phyloP scores from a whole-genome alignment of 225 moss, liverwort and hornwort species.

The Marchantia paleacea region DNA sequence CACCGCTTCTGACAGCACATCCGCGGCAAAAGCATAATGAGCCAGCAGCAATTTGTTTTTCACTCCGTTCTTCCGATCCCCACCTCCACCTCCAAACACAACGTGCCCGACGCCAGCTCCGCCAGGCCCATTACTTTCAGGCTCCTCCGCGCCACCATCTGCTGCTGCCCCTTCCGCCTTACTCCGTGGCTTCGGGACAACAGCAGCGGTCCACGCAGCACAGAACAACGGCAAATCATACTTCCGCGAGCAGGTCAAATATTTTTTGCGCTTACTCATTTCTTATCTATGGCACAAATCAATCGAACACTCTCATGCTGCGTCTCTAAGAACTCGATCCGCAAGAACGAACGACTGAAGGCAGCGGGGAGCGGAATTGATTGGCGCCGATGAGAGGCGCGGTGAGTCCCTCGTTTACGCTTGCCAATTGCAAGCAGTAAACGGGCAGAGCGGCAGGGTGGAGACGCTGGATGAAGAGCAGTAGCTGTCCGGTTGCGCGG shows the following conservation, averaged over 20 bases:
- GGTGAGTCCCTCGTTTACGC: too few species aligned
- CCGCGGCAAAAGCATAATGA: conserved; percentile 49
- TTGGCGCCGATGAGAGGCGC: too few species aligned
- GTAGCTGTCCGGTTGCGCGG: too few species aligned
- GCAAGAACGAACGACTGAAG: too few species aligned
- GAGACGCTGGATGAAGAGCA: too few species aligned
- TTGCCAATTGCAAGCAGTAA: too few species aligned
- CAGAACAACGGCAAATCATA: conserved; percentile 76
- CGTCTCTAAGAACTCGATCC: too few species aligned
- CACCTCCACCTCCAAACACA: conserved; percentile 78
- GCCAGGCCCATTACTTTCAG: neutral
- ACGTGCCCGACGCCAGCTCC: conserved; percentile 49
- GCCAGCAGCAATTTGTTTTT: conserved; percentile 66
- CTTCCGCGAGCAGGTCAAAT: conserved; percentile 81
- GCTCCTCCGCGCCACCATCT: neutral
- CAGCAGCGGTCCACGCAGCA: conserved; percentile 58
- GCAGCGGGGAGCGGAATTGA: too few species aligned
- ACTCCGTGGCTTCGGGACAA: conserved; percentile 10
- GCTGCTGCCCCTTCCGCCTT: neutral
- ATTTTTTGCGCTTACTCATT: conserved; percentile 57
- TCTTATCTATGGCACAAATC: conserved; percentile 1
- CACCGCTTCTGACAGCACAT: conserved; percentile 56
- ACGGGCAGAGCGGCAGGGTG: too few species aligned
- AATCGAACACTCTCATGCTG: neutral
- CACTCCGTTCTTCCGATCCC: conserved; percentile 61